Evolutionary conservation across 441 rosid genomes (phyloP).

Genomic region (Populus hybrid): DNA sequence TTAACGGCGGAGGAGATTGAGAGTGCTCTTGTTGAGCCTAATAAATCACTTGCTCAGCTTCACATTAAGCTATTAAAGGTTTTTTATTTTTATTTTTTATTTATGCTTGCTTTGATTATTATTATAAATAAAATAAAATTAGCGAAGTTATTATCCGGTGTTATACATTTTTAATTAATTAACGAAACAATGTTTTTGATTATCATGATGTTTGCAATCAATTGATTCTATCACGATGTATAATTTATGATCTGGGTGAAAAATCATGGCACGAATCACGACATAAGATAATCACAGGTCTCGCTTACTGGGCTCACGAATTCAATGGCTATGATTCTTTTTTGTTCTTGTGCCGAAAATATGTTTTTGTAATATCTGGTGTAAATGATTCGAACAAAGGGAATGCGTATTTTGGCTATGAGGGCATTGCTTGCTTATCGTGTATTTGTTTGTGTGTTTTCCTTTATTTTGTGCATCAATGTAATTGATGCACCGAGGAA

Average conservation of each 20-base stretch:
- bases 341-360: no score
- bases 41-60: constrained; percentile 51
- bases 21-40: constrained; percentile 54
- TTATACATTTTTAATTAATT: not conserved
- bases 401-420: not conserved
- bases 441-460: not conserved
- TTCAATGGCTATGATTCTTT: no score
- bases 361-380: no score
- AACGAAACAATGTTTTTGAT: not conserved
- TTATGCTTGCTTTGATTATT: not conserved
- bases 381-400: no score
- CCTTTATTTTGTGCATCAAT: no score
- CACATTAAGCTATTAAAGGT: constrained; percentile 78
- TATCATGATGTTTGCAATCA: not conserved
- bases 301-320: no score
- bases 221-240: no score
- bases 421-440: not conserved
- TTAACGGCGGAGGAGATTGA: constrained; percentile 75
- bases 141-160: not conserved
- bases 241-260: not conserved
- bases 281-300: not conserved
- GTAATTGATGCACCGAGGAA: not conserved
- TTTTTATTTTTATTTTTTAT: not conserved
- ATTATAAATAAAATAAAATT: no score
- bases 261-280: not conserved